These are phyloP conservation scores for Medicago lupulina DNA, from an alignment of 306 rosid genomes.

Conservation along the genomic window DNA sequence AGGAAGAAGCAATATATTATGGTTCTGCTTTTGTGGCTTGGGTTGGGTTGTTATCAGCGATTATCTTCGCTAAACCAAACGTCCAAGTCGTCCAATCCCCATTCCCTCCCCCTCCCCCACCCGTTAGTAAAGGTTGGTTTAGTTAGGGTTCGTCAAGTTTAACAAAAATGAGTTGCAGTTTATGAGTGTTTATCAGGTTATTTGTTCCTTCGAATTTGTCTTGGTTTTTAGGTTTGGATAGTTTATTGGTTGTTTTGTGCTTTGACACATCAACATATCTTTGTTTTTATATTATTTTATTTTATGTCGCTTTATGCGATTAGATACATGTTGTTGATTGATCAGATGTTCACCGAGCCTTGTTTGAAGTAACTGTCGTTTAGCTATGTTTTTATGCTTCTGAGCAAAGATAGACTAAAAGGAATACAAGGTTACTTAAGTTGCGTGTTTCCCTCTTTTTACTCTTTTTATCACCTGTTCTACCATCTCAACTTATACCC, in stretches of 20 bases:
- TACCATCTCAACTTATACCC: too few relatives aligned
- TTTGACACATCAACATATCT: not conserved
- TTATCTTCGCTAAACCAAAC: not conserved
- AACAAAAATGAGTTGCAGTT: not conserved
- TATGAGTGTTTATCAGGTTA: not conserved
- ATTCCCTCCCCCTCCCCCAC: too few relatives aligned
- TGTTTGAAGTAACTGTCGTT: too few relatives aligned
- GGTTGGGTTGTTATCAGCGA: not conserved
- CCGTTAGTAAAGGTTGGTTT: not conserved
- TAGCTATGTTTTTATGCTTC: not conserved
- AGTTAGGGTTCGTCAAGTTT: not conserved
- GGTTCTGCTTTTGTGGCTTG: not conserved
- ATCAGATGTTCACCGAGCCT: not conserved
- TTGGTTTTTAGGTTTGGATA: not conserved
- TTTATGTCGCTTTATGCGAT: not conserved
- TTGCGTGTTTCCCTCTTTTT: too few relatives aligned
- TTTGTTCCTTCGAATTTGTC: not conserved
- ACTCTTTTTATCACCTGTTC: too few relatives aligned
- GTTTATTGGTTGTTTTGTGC: not conserved
- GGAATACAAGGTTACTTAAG: too few relatives aligned
- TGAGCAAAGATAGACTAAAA: too few relatives aligned
- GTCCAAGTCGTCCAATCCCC: too few relatives aligned
- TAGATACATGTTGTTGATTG: not conserved
- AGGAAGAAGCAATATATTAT: not conserved
- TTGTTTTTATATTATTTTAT: not conserved